Evolutionary conservation across 2,329 filamentous ascomycete genomes (phyloP), one percentile per base, ranked within the genome.

Genomic region (Madurella mycetomatis): DNA sequence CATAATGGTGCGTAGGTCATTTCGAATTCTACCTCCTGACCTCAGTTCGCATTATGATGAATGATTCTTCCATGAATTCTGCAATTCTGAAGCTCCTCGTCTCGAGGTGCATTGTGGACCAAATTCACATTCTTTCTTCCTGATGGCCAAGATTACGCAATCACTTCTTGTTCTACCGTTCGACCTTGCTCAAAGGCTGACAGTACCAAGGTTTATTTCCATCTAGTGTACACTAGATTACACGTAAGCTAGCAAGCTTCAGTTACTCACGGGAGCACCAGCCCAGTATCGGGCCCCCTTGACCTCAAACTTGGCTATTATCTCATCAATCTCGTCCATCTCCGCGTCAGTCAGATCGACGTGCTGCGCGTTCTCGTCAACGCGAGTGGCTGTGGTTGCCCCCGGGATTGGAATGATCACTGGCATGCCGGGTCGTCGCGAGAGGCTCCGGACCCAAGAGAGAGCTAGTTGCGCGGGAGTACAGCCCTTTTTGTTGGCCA

Each of bases 391-490:
- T 8, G 75, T 83, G 1, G 80, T 82, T 9, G 84, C 78, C 2
- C 85, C 85, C 0, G 85, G 85, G 54, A 88, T 87, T 2, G 84
- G 84, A 49, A 88, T 79, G 57, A 87, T 78, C 13, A 66, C 67
- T 30, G 78, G 78, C 74, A 79, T 74, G 45, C 77, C 80, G 7
- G 76, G 72, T 37, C 71, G 73, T 47, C 70, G 71, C 43, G 75
- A 78, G 32, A 82, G 70, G 1, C 74, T 69, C 37, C 74, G 62
- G 4, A 82, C 70, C 85, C 86, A 90, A 47, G 75, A 77, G 44
- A 90, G 71, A 5, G 85, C 85, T 25, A 90, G 72, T 70, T 90
- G 86, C 1, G 78, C 76, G 2, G 80, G 65, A 0, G 82, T 86
- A 64, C 76, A 79, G 1, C 76, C 75, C 70, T 87, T 88, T 62